Percentiles rank a stretch among this genome's conserved stretches.
phyloP scores from a whole-genome alignment of 805 yeast genomes.

The Candida manassasensis region DNA sequence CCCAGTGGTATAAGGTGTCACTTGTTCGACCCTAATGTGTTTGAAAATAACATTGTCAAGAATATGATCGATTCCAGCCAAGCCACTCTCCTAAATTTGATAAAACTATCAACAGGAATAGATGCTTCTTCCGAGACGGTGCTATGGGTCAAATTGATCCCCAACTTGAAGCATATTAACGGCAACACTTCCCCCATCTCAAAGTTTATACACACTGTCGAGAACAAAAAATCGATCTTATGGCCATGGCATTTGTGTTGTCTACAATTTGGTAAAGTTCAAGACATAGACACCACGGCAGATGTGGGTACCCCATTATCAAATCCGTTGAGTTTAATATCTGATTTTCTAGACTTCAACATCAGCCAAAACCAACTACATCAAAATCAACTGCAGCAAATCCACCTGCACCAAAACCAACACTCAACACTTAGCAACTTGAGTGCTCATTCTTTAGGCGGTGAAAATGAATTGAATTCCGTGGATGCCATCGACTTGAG shows the following conservation, averaged over 20 bases:
- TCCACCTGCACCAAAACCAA: slow-evolving; percentile 8
- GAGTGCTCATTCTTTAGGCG: background rate
- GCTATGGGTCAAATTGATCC: slow-evolving; percentile 64
- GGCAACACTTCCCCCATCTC: slow-evolving; percentile 63
- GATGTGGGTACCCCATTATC: background rate
- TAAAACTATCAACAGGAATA: slow-evolving; percentile 33
- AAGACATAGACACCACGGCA: slow-evolving; percentile 12
- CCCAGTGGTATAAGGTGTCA: slow-evolving; percentile 44
- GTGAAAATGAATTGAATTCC: background rate
- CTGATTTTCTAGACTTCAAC: slow-evolving; percentile 32
- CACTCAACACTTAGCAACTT: slow-evolving; percentile 7
- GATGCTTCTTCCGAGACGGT: slow-evolving; percentile 18
- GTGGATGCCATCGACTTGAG: slow-evolving; percentile 9
- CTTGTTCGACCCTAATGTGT: slow-evolving; percentile 25
- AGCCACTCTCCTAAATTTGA: slow-evolving; percentile 23
- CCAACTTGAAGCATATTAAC: slow-evolving; percentile 63
- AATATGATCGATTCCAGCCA: slow-evolving; percentile 18
- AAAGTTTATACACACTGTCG: slow-evolving; percentile 49
- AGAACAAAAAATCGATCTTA: slow-evolving; percentile 50
- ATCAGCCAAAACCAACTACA: slow-evolving; percentile 17
- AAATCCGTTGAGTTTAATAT: slow-evolving; percentile 31
- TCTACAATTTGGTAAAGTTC: slow-evolving; percentile 44
- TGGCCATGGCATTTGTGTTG: slow-evolving; percentile 74
- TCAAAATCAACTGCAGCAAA: slow-evolving; percentile 6
- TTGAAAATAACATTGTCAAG: slow-evolving; percentile 17